Base-by-base conservation (phyloP, 768 basidiomycete genomes). In the Mycena venus region DNA sequence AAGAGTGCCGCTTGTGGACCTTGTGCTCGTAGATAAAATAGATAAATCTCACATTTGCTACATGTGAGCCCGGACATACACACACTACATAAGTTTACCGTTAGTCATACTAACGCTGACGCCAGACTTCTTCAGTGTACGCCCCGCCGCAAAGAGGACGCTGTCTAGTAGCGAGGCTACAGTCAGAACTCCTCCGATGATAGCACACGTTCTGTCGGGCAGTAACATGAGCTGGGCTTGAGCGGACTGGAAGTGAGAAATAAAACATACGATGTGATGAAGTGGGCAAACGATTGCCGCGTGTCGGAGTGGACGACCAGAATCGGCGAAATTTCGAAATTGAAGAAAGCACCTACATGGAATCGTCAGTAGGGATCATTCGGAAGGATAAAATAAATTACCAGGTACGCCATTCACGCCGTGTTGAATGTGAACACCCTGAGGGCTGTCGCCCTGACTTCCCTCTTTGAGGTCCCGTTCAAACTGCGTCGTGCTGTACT, bases 241-340 rank as follows among this genome's bases (percentile, higher is more conserved):
- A 29, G 66, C 29, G 64, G 15, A 63, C 15, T 72, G 25, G 21
- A 40, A 34, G 49, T 49, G 14, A 70, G 34, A 15, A 8, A 49
- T 6, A 17, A 38, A 60, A 68, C 96, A 80, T 80, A 97, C 95
- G 97, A 99, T 53, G 98, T 99, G 31, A 99, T 85, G 88, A 99
- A 99, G 85, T 99, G 98, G 3, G 98, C 98, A 83, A 99, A 98
- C 0, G 96, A 95, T 83, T 99, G 97, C 68, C 96, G 90, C 38
- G 91, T 93, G 81, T 99, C 98, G 14, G 91, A 90, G 82, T 99
- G 97, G 27, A 97, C 93, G 62, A 99, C 94, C 60, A 95, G 93
- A 79, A 99, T 97, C 15, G 97, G 98, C 21, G 97, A 98, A 80
- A 99, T 98, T 82, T 99, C 97, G 82, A 95, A 98, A 86, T 96